Percentiles rank a stretch among this genome's conserved stretches.
Conservation (phyloP, 1,284 basidiomycete genomes). For the Dichomitus squalens region DNA sequence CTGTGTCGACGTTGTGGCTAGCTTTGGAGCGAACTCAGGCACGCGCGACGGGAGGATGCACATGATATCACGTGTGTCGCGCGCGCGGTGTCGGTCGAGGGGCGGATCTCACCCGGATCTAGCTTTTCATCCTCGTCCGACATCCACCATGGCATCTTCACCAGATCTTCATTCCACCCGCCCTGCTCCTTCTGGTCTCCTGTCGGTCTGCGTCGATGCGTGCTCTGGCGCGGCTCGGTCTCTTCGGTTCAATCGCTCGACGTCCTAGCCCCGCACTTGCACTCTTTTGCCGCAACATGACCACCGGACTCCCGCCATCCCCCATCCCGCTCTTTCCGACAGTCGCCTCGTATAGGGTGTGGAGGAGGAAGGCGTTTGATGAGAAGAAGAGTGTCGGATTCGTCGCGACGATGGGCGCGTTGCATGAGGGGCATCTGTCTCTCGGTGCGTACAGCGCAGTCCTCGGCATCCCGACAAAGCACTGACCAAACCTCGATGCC, state of each 20-base stretch:
- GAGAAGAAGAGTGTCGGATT: constrained; percentile 80
- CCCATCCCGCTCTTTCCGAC: constrained; percentile 80
- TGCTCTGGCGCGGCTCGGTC: not conserved
- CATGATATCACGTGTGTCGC: too few relatives aligned
- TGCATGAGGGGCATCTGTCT: constrained; percentile 92
- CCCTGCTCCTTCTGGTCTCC: not conserved
- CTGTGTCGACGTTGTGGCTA: too few relatives aligned
- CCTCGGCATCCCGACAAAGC: not conserved
- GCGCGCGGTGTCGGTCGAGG: too few relatives aligned
- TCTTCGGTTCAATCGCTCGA: not conserved
- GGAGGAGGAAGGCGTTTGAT: constrained; percentile 70
- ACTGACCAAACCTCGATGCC: not conserved
- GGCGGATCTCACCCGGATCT: constrained; percentile 13
- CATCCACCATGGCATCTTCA: not conserved
- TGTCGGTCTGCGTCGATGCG: not conserved
- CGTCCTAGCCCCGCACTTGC: not conserved
- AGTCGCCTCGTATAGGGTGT: constrained; percentile 71
- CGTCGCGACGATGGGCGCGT: constrained; percentile 96
- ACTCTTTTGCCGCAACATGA: constrained; percentile 16
- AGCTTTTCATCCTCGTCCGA: constrained; percentile 5
- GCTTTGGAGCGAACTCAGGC: too few relatives aligned
- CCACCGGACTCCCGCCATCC: constrained; percentile 43
- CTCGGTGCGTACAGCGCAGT: constrained; percentile 59
- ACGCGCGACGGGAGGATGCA: too few relatives aligned
- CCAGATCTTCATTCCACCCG: not conserved